Percentiles rank a stretch among this genome's conserved stretches.
Evolutionary conservation across 169 alveolate genomes (phyloP).

Genomic region (Cryptosporidium tyzzeri): DNA sequence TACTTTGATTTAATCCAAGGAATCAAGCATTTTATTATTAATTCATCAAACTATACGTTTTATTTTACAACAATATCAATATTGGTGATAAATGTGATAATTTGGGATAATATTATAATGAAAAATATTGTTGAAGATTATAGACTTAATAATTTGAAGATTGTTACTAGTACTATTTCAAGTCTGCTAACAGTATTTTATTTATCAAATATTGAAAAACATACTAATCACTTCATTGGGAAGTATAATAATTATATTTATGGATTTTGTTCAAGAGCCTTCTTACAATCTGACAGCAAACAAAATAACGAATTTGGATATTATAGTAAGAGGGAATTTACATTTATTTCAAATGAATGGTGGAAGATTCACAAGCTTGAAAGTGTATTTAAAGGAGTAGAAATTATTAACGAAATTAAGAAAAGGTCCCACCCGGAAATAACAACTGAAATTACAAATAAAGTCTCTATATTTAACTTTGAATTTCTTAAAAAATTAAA

Average conservation of each 20-base stretch:
- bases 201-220: slow-evolving; percentile 15
- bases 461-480: background rate
- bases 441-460: background rate
- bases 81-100: slow-evolving; percentile 2
- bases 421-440: slow-evolving; percentile 16
- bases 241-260: slow-evolving; percentile 7
- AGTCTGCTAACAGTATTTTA: slow-evolving; percentile 44
- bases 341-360: slow-evolving; percentile 55
- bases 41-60: slow-evolving; percentile 50
- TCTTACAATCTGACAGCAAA: background rate
- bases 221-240: background rate
- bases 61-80: slow-evolving; percentile 6
- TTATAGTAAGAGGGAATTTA: slow-evolving; percentile 1
- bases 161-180: slow-evolving; percentile 57
- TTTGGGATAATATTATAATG: slow-evolving; percentile 63
- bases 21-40: background rate
- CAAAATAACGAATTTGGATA: slow-evolving; percentile 4
- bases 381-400: slow-evolving; percentile 68
- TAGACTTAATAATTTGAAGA: slow-evolving; percentile 39
- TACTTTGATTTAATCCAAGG: background rate
- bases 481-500: background rate
- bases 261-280: slow-evolving; percentile 45
- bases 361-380: slow-evolving; percentile 42
- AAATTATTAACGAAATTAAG: slow-evolving; percentile 64
- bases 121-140: slow-evolving; percentile 2